phyloP scores from a whole-genome alignment of 2,329 filamentous ascomycete species.

The Colletotrichum sidae region DNA sequence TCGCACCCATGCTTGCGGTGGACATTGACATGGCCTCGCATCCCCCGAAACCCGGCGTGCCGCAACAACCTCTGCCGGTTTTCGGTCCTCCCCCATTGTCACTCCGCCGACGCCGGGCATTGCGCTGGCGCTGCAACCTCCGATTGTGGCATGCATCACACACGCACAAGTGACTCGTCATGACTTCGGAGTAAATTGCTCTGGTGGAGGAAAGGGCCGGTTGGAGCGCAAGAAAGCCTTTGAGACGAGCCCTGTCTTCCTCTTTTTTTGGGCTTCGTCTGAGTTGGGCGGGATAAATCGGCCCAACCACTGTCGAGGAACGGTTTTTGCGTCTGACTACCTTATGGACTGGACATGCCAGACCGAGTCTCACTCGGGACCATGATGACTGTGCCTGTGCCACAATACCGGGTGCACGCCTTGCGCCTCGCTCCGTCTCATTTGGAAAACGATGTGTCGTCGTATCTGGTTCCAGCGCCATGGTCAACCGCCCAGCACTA shows the following conservation, averaged over 20 bases:
- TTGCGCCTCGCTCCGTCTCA: too few species aligned
- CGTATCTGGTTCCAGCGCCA: slow-evolving; percentile 26
- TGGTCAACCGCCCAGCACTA: slow-evolving; percentile 13
- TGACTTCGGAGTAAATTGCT: slow-evolving; percentile 4
- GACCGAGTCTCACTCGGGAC: slow-evolving; percentile 21
- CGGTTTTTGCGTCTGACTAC: slow-evolving; percentile 10
- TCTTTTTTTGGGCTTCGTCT: background rate
- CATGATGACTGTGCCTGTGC: slow-evolving; percentile 24
- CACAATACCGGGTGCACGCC: background rate
- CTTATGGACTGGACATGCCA: background rate
- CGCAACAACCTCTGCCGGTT: slow-evolving; percentile 34
- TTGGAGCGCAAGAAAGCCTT: background rate
- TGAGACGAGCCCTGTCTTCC: background rate
- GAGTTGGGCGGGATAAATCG: background rate
- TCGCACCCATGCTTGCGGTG: slow-evolving; percentile 11
- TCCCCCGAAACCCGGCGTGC: slow-evolving; percentile 37
- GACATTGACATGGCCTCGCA: slow-evolving; percentile 22
- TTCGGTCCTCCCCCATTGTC: slow-evolving; percentile 36
- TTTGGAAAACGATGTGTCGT: background rate
- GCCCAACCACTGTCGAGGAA: slow-evolving; percentile 2
- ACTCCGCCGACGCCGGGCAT: slow-evolving; percentile 37
- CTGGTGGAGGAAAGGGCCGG: slow-evolving; percentile 1
- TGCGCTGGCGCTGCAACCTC: slow-evolving; percentile 22
- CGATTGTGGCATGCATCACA: slow-evolving; percentile 10
- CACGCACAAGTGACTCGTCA: slow-evolving; percentile 5